Conservation (phyloP, 441 rosid species). For the Croton laevigatus region DNA sequence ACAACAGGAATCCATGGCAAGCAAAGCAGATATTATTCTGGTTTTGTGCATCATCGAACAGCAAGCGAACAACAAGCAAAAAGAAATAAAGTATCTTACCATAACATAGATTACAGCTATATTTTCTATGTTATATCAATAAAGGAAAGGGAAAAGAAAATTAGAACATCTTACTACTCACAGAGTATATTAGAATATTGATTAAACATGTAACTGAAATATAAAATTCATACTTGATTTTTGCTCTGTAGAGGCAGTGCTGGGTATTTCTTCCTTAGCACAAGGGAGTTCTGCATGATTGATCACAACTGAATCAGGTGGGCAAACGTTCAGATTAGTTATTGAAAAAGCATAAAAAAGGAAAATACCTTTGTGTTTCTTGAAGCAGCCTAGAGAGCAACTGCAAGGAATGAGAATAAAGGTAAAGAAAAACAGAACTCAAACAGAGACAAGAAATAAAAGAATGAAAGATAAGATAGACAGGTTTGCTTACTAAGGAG, state of each 20-base stretch:
- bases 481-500: conserved; percentile 58
- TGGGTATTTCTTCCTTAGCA: conserved; percentile 5
- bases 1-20: background rate
- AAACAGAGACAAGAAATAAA: background rate
- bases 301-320: conserved; percentile 14
- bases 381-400: conserved; percentile 76
- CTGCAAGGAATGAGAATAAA: conserved; percentile 33
- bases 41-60: background rate
- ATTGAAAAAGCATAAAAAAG: background rate
- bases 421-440: background rate
- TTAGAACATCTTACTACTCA: background rate
- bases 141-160: background rate
- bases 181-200: background rate
- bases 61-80: background rate
- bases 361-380: conserved; percentile 62
- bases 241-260: conserved; percentile 25
- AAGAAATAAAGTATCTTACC: background rate
- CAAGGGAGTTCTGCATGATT: conserved; percentile 57
- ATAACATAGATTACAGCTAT: background rate
- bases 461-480: background rate
- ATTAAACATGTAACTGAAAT: conserved; percentile 4
- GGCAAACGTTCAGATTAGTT: background rate
- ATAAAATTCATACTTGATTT: conserved; percentile 40
- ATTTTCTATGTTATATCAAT: background rate
- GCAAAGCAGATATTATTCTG: conserved; percentile 1